Conservation (phyloP, 2,329 filamentous ascomycete genomes). For the Chaetomiaceae sp. region DNA sequence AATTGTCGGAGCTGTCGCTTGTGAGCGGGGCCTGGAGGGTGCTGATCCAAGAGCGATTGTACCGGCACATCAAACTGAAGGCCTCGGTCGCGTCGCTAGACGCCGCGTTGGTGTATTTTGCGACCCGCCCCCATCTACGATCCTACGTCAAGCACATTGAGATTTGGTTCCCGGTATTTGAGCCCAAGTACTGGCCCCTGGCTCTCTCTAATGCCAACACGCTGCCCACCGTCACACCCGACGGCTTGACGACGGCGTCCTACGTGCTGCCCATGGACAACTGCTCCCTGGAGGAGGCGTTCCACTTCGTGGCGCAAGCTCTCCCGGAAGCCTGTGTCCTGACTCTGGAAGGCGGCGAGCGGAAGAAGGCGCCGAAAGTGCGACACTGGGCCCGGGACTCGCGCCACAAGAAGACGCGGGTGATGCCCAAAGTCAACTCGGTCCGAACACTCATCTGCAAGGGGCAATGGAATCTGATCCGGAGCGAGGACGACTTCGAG, state of each 20-base stretch:
- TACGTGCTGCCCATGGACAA: constrained; percentile 59
- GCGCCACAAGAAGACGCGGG: constrained; percentile 12
- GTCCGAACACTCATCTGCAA: constrained; percentile 65
- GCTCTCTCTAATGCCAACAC: constrained; percentile 39
- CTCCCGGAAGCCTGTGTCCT: constrained; percentile 59
- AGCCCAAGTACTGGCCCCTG: constrained; percentile 45
- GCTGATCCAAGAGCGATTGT: constrained; percentile 65
- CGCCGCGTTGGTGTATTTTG: constrained; percentile 56
- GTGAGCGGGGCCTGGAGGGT: constrained; percentile 58
- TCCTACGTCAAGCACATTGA: constrained; percentile 65
- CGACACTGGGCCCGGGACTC: constrained; percentile 41
- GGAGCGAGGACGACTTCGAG: constrained; percentile 56
- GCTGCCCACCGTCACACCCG: constrained; percentile 47
- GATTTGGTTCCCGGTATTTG: constrained; percentile 71
- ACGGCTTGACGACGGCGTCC: constrained; percentile 50
- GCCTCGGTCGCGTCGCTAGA: constrained; percentile 58
- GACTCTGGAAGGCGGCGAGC: constrained; percentile 70
- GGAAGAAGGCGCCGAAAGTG: constrained; percentile 67
- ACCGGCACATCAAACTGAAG: constrained; percentile 70
- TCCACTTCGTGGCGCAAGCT: constrained; percentile 52
- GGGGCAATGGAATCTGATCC: constrained; percentile 72
- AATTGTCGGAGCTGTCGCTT: constrained; percentile 59
- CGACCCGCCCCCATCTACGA: constrained; percentile 51
- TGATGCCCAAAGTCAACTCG: constrained; percentile 39
- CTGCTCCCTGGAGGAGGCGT: constrained; percentile 63